Base-by-base conservation (phyloP, 2,329 filamentous ascomycete species). In the Pseudogymnoascus sp. region DNA sequence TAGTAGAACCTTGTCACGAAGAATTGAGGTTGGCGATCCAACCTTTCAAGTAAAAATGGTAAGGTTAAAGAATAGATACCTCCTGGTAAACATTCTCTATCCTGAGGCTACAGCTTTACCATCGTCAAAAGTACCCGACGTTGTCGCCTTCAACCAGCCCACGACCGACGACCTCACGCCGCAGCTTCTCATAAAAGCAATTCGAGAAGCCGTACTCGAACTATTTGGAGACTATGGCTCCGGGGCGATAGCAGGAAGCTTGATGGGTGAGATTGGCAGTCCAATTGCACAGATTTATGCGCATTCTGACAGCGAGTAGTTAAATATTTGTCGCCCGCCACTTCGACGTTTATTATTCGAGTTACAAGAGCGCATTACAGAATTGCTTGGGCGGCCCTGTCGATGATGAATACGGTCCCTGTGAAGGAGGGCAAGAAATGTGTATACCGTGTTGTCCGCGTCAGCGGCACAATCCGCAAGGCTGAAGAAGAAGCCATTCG, bases 61-160 rank as follows among this genome's bases (percentile, higher is more conserved):
- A 63, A 90, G 94, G 71, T 84, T 97, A 67, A 99, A 99, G 76
- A 89, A 96, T 75, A 87, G 94, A 69, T 99, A 99, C 74, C 83
- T 99, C 15, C 85, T 97, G n/a, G 84, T 97, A 64, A 90, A 96
- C 72, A 91, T 97, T 66, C 80, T 97, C 53, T 97, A 97, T 70
- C 91, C 92, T 0, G 80, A 85, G 6, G 77, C 83, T 11, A 65
- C 77, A 9, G 39, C 60, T 53, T 50, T 60, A n/a, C 63, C 68
- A 63, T 74, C 72, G 62, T 58, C 71, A 35, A 72, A 75, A 67
- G 67, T 80, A 70, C 73, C 88, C 71, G 73, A 83, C 76, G 50
- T 89, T 62, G 76, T 97, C 28, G 79, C 86, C 60, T 87, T 95
- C 75, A 88, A 92, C 72, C 85, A 87, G 58, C 91, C 93, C 0